Percentiles rank a stretch among this genome's conserved stretches.
These are phyloP conservation scores for Alternaria sp. DNA, from an alignment of 2,329 filamentous ascomycete species.

Conservation along the genomic window DNA sequence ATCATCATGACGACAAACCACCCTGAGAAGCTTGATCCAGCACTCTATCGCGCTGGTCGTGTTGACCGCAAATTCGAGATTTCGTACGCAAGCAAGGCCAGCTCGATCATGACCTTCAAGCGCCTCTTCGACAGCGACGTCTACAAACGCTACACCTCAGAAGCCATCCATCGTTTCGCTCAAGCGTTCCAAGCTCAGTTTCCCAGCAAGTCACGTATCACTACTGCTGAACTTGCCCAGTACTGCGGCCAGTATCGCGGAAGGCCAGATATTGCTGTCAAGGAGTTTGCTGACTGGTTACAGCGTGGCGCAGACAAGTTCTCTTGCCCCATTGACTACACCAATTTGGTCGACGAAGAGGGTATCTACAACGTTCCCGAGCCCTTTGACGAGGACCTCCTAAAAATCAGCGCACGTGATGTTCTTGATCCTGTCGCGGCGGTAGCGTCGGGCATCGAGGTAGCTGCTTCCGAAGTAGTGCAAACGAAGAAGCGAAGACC, in stretches of 20 bases:
- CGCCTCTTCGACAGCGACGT: slow-evolving; percentile 16
- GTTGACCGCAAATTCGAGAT: slow-evolving; percentile 82
- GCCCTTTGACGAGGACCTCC: slow-evolving; percentile 11
- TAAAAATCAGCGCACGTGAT: slow-evolving; percentile 8
- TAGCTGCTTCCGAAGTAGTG: neutral
- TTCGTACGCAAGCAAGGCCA: slow-evolving; percentile 21
- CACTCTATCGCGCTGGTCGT: slow-evolving; percentile 74
- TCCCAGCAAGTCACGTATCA: slow-evolving; percentile 14
- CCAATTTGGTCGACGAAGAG: slow-evolving; percentile 7
- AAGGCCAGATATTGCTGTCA: slow-evolving; percentile 18
- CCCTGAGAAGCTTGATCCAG: slow-evolving; percentile 74
- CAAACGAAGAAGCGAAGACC: neutral
- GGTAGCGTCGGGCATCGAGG: slow-evolving; percentile 1
- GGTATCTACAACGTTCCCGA: slow-evolving; percentile 18
- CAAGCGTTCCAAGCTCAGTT: slow-evolving; percentile 22
- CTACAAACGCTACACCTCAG: slow-evolving; percentile 5
- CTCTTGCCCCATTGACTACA: slow-evolving; percentile 8
- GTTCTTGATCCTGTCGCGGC: slow-evolving; percentile 3
- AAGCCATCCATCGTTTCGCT: slow-evolving; percentile 19
- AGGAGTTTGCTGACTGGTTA: slow-evolving; percentile 22
- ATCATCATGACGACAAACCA: slow-evolving; percentile 83
- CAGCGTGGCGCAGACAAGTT: slow-evolving; percentile 20
- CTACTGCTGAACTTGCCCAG: slow-evolving; percentile 22
- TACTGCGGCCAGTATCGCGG: slow-evolving; percentile 22
- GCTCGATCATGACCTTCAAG: slow-evolving; percentile 15